These are phyloP conservation scores for Smallanthus sonchifolius DNA, from an alignment of 129 eudicot species.

Conservation along the genomic window DNA sequence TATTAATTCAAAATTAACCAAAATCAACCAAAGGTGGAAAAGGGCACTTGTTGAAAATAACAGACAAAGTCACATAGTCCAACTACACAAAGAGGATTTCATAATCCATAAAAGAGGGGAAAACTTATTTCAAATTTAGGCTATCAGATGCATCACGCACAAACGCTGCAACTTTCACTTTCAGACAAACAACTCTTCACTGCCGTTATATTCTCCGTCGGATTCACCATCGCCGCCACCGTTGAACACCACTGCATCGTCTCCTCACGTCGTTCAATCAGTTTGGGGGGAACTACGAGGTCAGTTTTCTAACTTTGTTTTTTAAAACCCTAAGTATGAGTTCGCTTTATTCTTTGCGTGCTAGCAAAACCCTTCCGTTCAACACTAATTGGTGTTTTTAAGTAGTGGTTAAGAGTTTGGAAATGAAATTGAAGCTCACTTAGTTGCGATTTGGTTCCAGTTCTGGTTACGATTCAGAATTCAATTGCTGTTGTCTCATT, in stretches of 20 bases:
- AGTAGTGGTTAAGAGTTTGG: constrained; percentile 2
- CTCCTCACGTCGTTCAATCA: neutral
- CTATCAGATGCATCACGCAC: constrained; percentile 17
- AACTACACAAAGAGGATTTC: constrained; percentile 21
- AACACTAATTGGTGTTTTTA: neutral
- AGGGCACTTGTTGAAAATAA: constrained; percentile 15
- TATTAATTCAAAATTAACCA: neutral
- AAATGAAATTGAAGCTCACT: constrained; percentile 17
- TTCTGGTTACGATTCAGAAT: neutral
- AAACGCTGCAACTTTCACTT: constrained; percentile 2
- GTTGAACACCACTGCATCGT: constrained; percentile 6
- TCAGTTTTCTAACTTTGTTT: neutral
- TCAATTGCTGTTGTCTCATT: neutral
- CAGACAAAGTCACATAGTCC: constrained; percentile 28
- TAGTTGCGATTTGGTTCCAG: neutral
- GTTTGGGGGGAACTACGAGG: constrained; percentile 13
- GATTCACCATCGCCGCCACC: constrained; percentile 18
- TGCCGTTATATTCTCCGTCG: neutral
- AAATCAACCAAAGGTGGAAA: constrained; percentile 8
- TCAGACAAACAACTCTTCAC: constrained; percentile 1
- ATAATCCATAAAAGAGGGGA: constrained; percentile 37
- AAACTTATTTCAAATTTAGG: constrained; percentile 26
- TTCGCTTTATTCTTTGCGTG: constrained; percentile 10
- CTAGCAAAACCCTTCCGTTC: neutral
- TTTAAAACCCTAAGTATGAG: neutral